Evolutionary conservation across 2,329 filamentous ascomycete genomes (phyloP).

Genomic region (Penicillium rolfsii): DNA sequence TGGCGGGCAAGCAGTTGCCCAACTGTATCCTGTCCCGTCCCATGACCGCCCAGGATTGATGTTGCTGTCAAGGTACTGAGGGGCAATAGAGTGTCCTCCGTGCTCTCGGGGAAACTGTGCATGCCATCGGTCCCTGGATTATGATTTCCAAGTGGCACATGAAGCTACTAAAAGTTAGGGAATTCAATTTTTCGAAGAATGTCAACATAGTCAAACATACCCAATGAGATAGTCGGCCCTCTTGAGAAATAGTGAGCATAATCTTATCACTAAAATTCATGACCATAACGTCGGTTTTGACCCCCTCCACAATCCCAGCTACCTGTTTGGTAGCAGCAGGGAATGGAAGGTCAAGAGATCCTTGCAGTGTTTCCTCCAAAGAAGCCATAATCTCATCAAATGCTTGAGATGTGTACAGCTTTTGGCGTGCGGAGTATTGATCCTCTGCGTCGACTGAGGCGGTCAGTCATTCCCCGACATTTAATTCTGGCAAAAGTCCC

Average conservation of each 20-base stretch:
- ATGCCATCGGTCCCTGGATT: constrained; percentile 42
- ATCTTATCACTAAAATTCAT: constrained; percentile 88
- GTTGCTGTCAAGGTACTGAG: constrained; percentile 81
- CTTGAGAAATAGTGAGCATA: constrained; percentile 83
- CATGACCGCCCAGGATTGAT: constrained; percentile 82
- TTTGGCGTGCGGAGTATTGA: constrained; percentile 8
- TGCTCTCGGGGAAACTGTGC: constrained; percentile 45
- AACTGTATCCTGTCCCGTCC: constrained; percentile 75
- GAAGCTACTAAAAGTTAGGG: constrained; percentile 28
- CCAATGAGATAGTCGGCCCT: constrained; percentile 88
- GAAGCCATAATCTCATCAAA: constrained; percentile 31
- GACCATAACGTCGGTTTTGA: constrained; percentile 71
- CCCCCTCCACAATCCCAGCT: constrained; percentile 66
- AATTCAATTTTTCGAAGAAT: background rate
- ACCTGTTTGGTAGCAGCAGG: constrained; percentile 66
- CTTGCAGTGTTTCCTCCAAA: constrained; percentile 43
- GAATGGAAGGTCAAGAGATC: constrained; percentile 59
- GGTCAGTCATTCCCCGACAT: constrained; percentile 24
- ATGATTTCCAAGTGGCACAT: constrained; percentile 39
- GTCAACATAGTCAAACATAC: constrained; percentile 54
- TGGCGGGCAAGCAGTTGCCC: constrained; percentile 90
- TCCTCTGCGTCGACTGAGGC: constrained; percentile 11
- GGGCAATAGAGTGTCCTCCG: constrained; percentile 67
- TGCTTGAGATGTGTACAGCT: background rate
- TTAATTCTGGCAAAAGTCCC: constrained; percentile 18